These are phyloP conservation scores for Rhizoclosmatium sp. DNA, from an alignment of 192 early-diverging fungal genomes.

Conservation along the genomic window DNA sequence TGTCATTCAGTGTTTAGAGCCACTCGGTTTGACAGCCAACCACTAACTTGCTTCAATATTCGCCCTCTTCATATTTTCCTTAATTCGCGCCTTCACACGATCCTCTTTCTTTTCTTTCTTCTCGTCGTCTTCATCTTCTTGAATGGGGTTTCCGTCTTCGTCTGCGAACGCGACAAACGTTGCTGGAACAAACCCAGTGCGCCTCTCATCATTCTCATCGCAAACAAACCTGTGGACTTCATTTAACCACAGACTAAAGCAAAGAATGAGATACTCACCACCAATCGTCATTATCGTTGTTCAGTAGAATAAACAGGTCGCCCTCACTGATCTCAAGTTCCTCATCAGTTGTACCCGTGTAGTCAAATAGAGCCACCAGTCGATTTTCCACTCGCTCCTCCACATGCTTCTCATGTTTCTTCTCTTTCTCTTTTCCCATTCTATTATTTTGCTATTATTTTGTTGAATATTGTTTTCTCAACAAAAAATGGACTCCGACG, in stretches of 20 bases:
- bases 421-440: neutral
- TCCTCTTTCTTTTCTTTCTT: neutral
- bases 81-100: slow-evolving; percentile 2
- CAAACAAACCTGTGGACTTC: slow-evolving; percentile 21
- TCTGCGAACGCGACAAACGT: slow-evolving; percentile 49
- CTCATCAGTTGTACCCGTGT: slow-evolving; percentile 52
- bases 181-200: slow-evolving; percentile 52
- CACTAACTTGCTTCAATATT: slow-evolving; percentile 11
- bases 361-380: slow-evolving; percentile 54
- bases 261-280: slow-evolving; percentile 44
- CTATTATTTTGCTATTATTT: neutral
- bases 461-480: neutral
- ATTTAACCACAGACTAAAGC: no score
- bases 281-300: slow-evolving; percentile 59
- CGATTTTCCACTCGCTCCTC: neutral
- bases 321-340: slow-evolving; percentile 51
- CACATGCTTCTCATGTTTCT: neutral
- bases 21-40: neutral
- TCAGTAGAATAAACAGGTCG: slow-evolving; percentile 49
- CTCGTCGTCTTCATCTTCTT: slow-evolving; percentile 19
- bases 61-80: neutral
- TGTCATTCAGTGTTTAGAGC: neutral
- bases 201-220: neutral
- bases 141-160: slow-evolving; percentile 11
- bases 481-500: no score